Evolutionary conservation across 1,284 basidiomycete species (phyloP).

Genomic region (Schizopora paradoxa): DNA sequence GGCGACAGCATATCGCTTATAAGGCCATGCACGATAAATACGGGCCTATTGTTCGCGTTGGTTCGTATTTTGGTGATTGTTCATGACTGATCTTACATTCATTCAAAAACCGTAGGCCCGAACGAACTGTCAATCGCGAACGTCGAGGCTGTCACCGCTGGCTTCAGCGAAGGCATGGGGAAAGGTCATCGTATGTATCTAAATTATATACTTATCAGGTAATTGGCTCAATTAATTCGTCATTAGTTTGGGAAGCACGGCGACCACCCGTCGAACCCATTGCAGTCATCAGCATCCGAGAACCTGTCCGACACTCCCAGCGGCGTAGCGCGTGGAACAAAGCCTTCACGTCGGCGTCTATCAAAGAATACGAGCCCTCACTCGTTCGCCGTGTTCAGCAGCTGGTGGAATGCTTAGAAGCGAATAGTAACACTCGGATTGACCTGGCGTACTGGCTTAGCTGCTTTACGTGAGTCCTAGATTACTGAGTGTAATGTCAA

Average conservation of each 20-base stretch:
- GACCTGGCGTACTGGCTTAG: constrained; percentile 33
- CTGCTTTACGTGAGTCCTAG: constrained; percentile 23
- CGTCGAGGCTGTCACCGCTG: constrained; percentile 25
- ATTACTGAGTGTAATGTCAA: background rate
- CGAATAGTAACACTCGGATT: constrained; percentile 13
- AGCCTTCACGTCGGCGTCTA: constrained; percentile 33
- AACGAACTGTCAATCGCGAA: constrained; percentile 32
- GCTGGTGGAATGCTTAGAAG: constrained; percentile 28
- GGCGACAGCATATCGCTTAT: constrained; percentile 16
- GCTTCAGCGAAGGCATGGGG: constrained; percentile 30
- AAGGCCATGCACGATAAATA: constrained; percentile 17
- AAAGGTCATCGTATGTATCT: constrained; percentile 30
- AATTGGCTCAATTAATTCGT: too few species aligned
- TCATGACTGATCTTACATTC: background rate
- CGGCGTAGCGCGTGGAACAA: constrained; percentile 38
- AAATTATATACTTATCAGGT: too few species aligned
- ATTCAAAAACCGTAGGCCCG: constrained; percentile 23
- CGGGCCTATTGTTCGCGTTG: constrained; percentile 21
- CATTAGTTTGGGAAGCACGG: constrained; percentile 16
- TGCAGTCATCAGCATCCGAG: constrained; percentile 21
- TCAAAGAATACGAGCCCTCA: constrained; percentile 35
- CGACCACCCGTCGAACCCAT: constrained; percentile 5
- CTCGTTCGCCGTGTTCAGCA: constrained; percentile 29
- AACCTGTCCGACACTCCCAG: constrained; percentile 32
- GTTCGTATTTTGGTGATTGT: constrained; percentile 5